phyloP scores from a whole-genome alignment of 2,329 filamentous ascomycete species.

The Dactylellina parvicollis region DNA sequence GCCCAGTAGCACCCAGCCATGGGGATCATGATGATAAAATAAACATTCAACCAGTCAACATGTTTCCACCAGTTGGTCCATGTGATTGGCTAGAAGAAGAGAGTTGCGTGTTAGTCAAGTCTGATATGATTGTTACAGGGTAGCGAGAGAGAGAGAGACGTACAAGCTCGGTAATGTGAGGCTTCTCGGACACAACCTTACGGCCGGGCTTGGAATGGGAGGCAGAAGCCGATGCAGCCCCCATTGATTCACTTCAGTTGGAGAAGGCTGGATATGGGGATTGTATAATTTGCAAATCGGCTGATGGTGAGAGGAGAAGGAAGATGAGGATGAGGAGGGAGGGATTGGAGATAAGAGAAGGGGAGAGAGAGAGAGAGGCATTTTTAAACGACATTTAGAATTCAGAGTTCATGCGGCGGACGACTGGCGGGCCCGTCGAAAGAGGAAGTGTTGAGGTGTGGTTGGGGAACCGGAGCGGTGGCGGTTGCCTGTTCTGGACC shows the following conservation, averaged over 20 bases:
- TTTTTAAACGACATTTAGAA: neutral
- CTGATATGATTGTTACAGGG: neutral
- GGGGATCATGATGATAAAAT: constrained; percentile 81
- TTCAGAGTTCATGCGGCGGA: too few relatives aligned
- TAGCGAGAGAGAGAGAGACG: neutral
- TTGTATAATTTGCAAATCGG: constrained; percentile 56
- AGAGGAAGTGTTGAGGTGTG: constrained; percentile 32
- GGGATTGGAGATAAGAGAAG: constrained; percentile 33
- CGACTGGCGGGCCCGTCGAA: neutral
- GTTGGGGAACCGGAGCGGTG: constrained; percentile 16
- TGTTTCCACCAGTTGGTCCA: constrained; percentile 88
- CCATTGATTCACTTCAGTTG: constrained; percentile 63
- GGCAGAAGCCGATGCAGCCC: constrained; percentile 66
- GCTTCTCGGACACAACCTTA: constrained; percentile 69
- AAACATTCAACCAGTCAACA: constrained; percentile 91
- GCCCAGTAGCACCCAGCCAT: constrained; percentile 76
- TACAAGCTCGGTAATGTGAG: constrained; percentile 77
- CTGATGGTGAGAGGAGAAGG: constrained; percentile 18
- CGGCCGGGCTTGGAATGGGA: constrained; percentile 66
- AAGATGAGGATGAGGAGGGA: constrained; percentile 43
- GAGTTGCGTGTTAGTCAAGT: neutral
- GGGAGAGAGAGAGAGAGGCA: constrained; percentile 12
- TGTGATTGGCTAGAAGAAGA: constrained; percentile 72
- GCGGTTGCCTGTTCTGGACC: constrained; percentile 18
- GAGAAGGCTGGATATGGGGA: constrained; percentile 61